phyloP scores from a whole-genome alignment of 495 filamentous ascomycete species.

The Neohortaea acidophila region DNA sequence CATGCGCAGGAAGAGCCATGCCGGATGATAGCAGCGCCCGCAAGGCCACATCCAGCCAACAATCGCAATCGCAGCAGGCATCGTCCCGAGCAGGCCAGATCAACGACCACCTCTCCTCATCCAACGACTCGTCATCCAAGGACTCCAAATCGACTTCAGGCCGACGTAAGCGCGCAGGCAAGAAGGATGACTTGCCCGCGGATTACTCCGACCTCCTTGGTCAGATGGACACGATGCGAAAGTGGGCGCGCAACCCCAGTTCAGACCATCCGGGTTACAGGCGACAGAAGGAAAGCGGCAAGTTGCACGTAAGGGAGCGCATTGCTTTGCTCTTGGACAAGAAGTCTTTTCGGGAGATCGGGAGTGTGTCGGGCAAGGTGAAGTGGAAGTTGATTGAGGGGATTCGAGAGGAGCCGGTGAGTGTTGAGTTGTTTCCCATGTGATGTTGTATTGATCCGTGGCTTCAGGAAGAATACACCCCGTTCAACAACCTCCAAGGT shows the following conservation, averaged over 20 bases:
- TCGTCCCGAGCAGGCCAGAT: slow-evolving; percentile 14
- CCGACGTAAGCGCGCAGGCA: slow-evolving; percentile 14
- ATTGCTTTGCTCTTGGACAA: slow-evolving; percentile 40
- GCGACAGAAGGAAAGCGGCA: slow-evolving; percentile 46
- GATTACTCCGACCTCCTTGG: slow-evolving; percentile 46
- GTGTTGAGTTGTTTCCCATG: no score
- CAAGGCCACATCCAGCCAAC: not conserved
- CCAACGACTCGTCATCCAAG: slow-evolving; percentile 2
- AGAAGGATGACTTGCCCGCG: slow-evolving; percentile 32
- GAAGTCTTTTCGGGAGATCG: slow-evolving; percentile 40
- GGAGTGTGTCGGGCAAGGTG: slow-evolving; percentile 43
- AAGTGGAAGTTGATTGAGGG: slow-evolving; percentile 37
- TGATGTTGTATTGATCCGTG: no score
- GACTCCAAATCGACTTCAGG: slow-evolving; percentile 1
- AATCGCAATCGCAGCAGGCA: slow-evolving; percentile 6
- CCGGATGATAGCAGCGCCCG: no score
- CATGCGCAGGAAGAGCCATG: no score
- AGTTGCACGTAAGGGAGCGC: slow-evolving; percentile 50
- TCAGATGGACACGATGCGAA: slow-evolving; percentile 35
- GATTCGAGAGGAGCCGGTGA: slow-evolving; percentile 34
- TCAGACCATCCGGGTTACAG: slow-evolving; percentile 39
- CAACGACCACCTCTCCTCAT: slow-evolving; percentile 8
- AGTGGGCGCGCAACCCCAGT: slow-evolving; percentile 39
- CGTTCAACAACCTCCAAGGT: slow-evolving; percentile 22
- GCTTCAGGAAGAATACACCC: slow-evolving; percentile 17